Conservation (phyloP, 805 yeast genomes). For the Maudiozyma barnettii region DNA sequence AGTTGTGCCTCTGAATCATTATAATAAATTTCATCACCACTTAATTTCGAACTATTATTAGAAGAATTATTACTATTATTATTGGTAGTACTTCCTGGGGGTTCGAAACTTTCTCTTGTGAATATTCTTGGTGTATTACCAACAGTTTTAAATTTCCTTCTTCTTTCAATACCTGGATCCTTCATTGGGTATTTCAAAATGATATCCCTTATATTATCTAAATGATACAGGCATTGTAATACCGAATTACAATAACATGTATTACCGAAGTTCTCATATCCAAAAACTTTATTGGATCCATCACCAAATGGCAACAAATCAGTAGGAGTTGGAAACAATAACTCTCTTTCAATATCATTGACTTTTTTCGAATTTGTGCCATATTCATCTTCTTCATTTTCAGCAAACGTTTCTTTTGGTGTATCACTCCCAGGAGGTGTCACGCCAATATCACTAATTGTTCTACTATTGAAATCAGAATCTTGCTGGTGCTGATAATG, state of each 20-base stretch:
- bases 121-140: slow-evolving; percentile 33
- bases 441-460: background rate
- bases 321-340: background rate
- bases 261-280: slow-evolving; percentile 80
- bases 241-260: slow-evolving; percentile 94
- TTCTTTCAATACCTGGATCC: slow-evolving; percentile 24
- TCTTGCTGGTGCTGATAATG: background rate
- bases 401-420: background rate
- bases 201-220: slow-evolving; percentile 55
- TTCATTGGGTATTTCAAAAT: slow-evolving; percentile 41
- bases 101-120: slow-evolving; percentile 22
- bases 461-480: background rate
- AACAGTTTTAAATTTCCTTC: slow-evolving; percentile 32
- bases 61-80: slow-evolving; percentile 2
- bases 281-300: slow-evolving; percentile 62
- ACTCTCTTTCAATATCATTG: background rate
- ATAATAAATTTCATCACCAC: background rate
- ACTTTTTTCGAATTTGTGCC: background rate
- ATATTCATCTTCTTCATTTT: background rate
- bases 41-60: slow-evolving; percentile 5
- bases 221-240: slow-evolving; percentile 75
- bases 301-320: slow-evolving; percentile 26
- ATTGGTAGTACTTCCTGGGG: background rate
- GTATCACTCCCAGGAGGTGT: background rate
- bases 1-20: background rate